These are phyloP conservation scores for Emmonsia crescens DNA, from an alignment of 2,329 filamentous ascomycete genomes.

Conservation along the genomic window DNA sequence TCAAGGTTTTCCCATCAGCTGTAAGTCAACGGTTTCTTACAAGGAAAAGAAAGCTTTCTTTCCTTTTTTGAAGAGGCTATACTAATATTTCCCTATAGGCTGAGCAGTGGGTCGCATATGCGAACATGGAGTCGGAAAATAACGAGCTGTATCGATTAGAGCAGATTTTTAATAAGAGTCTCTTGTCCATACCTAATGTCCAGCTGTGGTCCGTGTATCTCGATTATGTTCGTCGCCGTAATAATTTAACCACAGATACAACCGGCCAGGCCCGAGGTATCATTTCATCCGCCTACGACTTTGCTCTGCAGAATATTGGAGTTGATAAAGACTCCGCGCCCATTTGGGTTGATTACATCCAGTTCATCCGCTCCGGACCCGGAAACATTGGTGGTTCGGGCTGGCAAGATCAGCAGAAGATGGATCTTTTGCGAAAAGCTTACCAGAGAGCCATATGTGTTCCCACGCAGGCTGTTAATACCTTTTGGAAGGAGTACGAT, in stretches of 20 bases:
- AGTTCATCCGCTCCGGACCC: slow-evolving; percentile 81
- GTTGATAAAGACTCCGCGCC: slow-evolving; percentile 80
- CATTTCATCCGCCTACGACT: slow-evolving; percentile 80
- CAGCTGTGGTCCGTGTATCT: slow-evolving; percentile 88
- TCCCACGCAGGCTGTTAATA: slow-evolving; percentile 71
- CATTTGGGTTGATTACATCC: slow-evolving; percentile 90
- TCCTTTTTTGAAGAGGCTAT: slow-evolving; percentile 18
- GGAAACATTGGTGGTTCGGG: slow-evolving; percentile 72
- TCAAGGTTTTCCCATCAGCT: slow-evolving; percentile 77
- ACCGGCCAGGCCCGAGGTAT: slow-evolving; percentile 64
- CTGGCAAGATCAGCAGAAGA: slow-evolving; percentile 98
- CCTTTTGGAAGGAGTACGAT: slow-evolving; percentile 95
- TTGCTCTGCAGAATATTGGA: slow-evolving; percentile 80
- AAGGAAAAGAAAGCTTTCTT: slow-evolving; percentile 1
- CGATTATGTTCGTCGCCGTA: slow-evolving; percentile 84
- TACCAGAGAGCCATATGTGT: slow-evolving; percentile 85
- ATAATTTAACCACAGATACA: slow-evolving; percentile 73
- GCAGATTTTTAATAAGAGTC: slow-evolving; percentile 67
- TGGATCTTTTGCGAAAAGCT: slow-evolving; percentile 82
- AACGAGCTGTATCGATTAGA: slow-evolving; percentile 75
- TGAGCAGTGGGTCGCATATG: slow-evolving; percentile 81
- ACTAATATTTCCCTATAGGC: slow-evolving; percentile 47
- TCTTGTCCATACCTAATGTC: slow-evolving; percentile 70
- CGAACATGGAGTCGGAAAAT: slow-evolving; percentile 77
- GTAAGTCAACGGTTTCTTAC: slow-evolving; percentile 49